Conservation (phyloP, 305 asterid species). For the Caryopteris hybrid region DNA sequence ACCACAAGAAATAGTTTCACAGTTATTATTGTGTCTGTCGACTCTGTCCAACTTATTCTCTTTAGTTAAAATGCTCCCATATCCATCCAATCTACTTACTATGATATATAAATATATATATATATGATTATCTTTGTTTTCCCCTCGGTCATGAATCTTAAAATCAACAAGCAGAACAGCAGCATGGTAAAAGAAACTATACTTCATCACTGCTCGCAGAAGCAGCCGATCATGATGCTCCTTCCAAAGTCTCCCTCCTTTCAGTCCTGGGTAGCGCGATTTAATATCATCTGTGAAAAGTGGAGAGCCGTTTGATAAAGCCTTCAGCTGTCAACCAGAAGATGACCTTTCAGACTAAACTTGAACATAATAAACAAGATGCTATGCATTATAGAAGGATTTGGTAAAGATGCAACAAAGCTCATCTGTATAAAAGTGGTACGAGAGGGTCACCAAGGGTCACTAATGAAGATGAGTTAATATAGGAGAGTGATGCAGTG, state of each 20-base stretch:
- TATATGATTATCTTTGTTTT: conserved; percentile 9
- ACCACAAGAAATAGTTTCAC: neutral
- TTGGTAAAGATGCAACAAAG: conserved; percentile 2
- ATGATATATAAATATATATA: no score
- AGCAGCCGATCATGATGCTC: conserved; percentile 76
- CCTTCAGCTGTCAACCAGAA: conserved; percentile 58
- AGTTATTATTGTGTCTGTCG: neutral
- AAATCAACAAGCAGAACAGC: conserved; percentile 3
- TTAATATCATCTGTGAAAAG: conserved; percentile 70
- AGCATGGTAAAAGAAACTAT: conserved; percentile 18
- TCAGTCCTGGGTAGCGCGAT: conserved; percentile 71
- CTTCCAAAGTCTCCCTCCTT: conserved; percentile 88
- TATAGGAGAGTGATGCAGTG: neutral
- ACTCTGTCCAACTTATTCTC: neutral
- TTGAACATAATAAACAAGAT: conserved; percentile 14
- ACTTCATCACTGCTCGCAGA: conserved; percentile 86
- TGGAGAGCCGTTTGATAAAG: conserved; percentile 40
- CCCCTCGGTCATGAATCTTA: conserved; percentile 7
- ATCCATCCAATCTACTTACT: neutral
- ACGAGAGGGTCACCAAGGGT: neutral
- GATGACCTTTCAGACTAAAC: conserved; percentile 19
- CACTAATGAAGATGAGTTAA: neutral
- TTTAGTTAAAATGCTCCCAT: neutral
- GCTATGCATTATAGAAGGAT: conserved; percentile 5
- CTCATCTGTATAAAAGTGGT: conserved; percentile 9